These are phyloP conservation scores for Fonsecaea monophora DNA, from an alignment of 2,329 filamentous ascomycete species.

Conservation along the genomic window DNA sequence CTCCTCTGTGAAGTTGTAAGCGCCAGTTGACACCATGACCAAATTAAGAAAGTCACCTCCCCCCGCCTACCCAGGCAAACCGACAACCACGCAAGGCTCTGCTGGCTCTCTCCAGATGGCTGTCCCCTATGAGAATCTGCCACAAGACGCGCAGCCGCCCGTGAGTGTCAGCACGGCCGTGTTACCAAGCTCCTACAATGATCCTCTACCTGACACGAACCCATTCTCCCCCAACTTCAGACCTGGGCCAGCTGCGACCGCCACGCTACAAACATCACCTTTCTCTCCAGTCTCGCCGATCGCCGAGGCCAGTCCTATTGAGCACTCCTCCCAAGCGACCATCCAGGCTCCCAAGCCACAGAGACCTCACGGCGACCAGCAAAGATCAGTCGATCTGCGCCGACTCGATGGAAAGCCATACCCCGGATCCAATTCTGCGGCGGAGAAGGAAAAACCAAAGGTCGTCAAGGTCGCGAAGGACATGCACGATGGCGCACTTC, in stretches of 20 bases:
- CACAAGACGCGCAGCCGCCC: slow-evolving; percentile 31
- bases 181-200: slow-evolving; percentile 29
- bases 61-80: slow-evolving; percentile 25
- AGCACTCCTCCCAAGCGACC: slow-evolving; percentile 19
- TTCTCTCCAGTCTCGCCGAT: slow-evolving; percentile 39
- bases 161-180: slow-evolving; percentile 31
- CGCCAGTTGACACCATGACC: slow-evolving; percentile 27
- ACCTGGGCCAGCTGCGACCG: slow-evolving; percentile 16
- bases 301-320: slow-evolving; percentile 18
- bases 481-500: slow-evolving; percentile 39
- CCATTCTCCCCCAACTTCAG: slow-evolving; percentile 33
- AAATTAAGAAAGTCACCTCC: slow-evolving; percentile 35
- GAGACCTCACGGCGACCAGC: slow-evolving; percentile 25
- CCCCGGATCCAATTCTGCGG: slow-evolving; percentile 10
- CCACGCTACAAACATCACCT: slow-evolving; percentile 2
- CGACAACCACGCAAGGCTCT: slow-evolving; percentile 18
- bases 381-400: slow-evolving; percentile 31
- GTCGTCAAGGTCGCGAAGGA: slow-evolving; percentile 40
- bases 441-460: slow-evolving; percentile 30
- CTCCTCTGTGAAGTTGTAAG: background rate
- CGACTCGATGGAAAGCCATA: slow-evolving; percentile 37
- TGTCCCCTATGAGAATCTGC: slow-evolving; percentile 36
- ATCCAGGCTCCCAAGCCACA: slow-evolving; percentile 28
- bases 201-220: slow-evolving; percentile 32
- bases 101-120: slow-evolving; percentile 24